A percentile compares a stretch with the other conserved stretches of the same genome.
Evolutionary conservation across 495 filamentous ascomycete species (phyloP).

Genomic region (Penicillium samsonianum): DNA sequence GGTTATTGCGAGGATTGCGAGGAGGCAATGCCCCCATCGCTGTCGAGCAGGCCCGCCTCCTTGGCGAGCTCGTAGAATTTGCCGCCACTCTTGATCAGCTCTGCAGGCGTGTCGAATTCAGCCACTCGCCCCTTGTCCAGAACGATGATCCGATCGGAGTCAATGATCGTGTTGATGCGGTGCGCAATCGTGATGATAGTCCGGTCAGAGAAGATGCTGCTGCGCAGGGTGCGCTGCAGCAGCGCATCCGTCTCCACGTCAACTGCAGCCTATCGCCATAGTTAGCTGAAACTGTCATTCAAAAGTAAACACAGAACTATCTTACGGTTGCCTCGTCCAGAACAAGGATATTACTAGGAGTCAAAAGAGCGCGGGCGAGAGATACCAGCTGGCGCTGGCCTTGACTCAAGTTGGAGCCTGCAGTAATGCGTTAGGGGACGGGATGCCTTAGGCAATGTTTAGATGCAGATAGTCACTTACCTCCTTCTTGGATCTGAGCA

Average conservation of each 20-base stretch:
- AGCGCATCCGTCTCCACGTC: constrained; percentile 93
- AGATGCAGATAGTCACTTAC: constrained; percentile 50
- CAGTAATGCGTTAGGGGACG: neutral
- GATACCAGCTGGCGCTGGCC: constrained; percentile 87
- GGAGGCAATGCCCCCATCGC: constrained; percentile 35
- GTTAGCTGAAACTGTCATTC: constrained; percentile 18
- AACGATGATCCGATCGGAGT: constrained; percentile 88
- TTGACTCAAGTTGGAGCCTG: constrained; percentile 62
- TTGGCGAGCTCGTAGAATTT: constrained; percentile 60
- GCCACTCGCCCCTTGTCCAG: constrained; percentile 68
- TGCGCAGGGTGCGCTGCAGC: constrained; percentile 60
- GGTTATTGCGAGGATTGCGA: constrained; percentile 25
- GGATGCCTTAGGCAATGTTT: constrained; percentile 11
- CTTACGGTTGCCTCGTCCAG: constrained; percentile 90
- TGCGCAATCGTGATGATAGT: constrained; percentile 99
- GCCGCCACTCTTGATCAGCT: constrained; percentile 52
- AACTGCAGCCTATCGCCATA: constrained; percentile 67
- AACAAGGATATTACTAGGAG: constrained; percentile 95
- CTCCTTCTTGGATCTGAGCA: constrained; percentile 89
- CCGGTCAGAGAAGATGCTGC: constrained; percentile 72
- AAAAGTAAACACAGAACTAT: constrained; percentile 6
- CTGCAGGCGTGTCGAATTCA: constrained; percentile 60
- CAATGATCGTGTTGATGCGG: constrained; percentile 94
- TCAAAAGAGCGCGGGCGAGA: constrained; percentile 87
- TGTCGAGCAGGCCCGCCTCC: constrained; percentile 56